Conservation (phyloP, 257 asterid genomes). For the Solanum tacnaense region DNA sequence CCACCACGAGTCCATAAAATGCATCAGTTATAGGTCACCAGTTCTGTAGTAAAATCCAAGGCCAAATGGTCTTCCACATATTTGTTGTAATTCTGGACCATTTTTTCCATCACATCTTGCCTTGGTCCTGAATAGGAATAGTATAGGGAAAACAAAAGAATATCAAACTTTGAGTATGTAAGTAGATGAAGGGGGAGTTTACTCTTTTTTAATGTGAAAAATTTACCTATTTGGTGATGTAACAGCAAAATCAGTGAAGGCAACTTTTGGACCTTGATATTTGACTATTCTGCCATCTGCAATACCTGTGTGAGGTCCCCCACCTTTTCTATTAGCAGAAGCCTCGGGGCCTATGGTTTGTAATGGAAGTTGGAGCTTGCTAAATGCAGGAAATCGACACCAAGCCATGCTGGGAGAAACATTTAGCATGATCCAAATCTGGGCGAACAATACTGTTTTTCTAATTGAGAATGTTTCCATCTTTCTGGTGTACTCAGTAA, state of each 20-base stretch:
- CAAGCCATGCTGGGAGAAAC: neutral
- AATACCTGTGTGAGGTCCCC: constrained; percentile 36
- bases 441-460: neutral
- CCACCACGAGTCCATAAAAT: constrained; percentile 33
- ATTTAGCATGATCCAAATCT: neutral
- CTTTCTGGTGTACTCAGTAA: neutral
- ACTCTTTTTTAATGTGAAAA: neutral
- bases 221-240: constrained; percentile 34
- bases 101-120: constrained; percentile 26
- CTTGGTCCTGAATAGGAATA: constrained; percentile 18
- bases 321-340: constrained; percentile 10
- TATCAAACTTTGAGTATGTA: neutral
- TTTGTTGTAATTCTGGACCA: neutral
- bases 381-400: neutral
- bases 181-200: neutral
- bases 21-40: constrained; percentile 32
- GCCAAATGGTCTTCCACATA: constrained; percentile 38
- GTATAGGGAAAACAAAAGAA: neutral
- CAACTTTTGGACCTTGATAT: constrained; percentile 4
- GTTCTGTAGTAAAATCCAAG: constrained; percentile 25
- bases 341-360: constrained; percentile 26
- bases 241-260: constrained; percentile 32
- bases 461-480: neutral
- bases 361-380: neutral
- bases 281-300: constrained; percentile 44